Base-by-base conservation (phyloP, 2,329 filamentous ascomycete species). In the Ceratocystis harringtonii region DNA sequence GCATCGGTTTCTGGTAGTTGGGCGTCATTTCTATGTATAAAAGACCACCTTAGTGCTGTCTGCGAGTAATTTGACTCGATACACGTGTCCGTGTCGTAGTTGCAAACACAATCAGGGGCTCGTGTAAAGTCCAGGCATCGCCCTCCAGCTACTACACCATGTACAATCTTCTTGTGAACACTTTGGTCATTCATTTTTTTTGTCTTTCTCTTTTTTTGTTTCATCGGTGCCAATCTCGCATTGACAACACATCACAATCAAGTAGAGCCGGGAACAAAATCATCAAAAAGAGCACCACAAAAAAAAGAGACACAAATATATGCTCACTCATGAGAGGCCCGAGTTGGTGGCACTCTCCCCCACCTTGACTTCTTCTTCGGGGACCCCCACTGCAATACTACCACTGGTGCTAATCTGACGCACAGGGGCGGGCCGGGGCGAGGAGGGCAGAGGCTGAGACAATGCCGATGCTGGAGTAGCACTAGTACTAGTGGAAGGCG, bases 261-360 rank as follows among this genome's bases (percentile, higher is more conserved):
- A 7, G 45, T n/a, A 48, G 5, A 48, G 19, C 17, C 19, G 22
- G n/a, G n/a, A 45, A 28, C 36, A 48, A 48, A 15, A 43, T 48
- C 30, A 62, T 28, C 15, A 55, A 55, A 15, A 41, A 52, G 12
- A 43, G 19, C 15, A 64, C 55, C 8, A 12, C 10, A 36, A 55
- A 28, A 19, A 52, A 25, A 36, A 17, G 12, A 12, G 15, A 10
- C n/a, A 32, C 4, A 19, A 52, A 8, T 4, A 1, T 19, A 45
- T 32, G 25, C 44, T 41, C 43, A 30, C 62, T 28, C 17, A 22
- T 28, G 30, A 65, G 8, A 76, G 65, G 0, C 76, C 76, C 0
- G 76, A 73, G 69, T 80, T 84, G 1, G 82, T 80, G 0, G 83
- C 83, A 68, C 83, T 85, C 75, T 86, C 83, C 1, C 83, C 83